phyloP scores from a whole-genome alignment of 768 basidiomycete genomes.

The Kwoniella pini region DNA sequence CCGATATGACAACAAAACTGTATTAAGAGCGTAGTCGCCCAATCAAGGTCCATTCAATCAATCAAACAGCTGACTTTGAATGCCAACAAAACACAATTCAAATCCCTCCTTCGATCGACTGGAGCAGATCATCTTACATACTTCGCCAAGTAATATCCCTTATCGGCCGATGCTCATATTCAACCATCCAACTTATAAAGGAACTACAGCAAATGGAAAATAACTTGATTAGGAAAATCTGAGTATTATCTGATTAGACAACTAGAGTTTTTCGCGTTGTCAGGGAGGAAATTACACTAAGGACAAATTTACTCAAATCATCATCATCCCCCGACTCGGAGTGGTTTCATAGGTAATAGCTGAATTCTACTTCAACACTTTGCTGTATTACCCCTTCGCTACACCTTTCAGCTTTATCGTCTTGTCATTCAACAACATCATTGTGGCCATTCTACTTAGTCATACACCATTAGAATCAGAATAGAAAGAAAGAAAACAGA shows the following conservation, averaged over 20 bases:
- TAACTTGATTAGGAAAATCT: not conserved
- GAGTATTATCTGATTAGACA: slow-evolving; percentile 20
- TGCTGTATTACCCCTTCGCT: too few relatives aligned
- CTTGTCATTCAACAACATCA: not conserved
- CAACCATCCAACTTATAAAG: too few relatives aligned
- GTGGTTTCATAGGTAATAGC: not conserved
- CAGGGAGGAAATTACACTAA: too few relatives aligned
- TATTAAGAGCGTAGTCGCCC: not conserved
- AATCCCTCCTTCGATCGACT: too few relatives aligned
- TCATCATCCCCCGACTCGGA: too few relatives aligned
- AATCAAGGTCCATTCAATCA: not conserved
- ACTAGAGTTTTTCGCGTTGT: not conserved
- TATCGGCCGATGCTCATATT: not conserved
- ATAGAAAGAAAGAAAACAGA: too few relatives aligned
- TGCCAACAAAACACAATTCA: too few relatives aligned
- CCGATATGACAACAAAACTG: not conserved
- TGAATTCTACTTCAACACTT: too few relatives aligned
- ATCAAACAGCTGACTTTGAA: not conserved
- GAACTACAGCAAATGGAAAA: not conserved
- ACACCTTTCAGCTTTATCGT: too few relatives aligned
- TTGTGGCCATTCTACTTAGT: not conserved
- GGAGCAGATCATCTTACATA: too few relatives aligned
- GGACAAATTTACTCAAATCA: too few relatives aligned
- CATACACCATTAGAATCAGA: not conserved
- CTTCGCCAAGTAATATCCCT: not conserved